Evolutionary conservation across 768 basidiomycete species (phyloP), one percentile per base, ranked within the genome.

Genomic region (Coprinopsis marcescibilis): DNA sequence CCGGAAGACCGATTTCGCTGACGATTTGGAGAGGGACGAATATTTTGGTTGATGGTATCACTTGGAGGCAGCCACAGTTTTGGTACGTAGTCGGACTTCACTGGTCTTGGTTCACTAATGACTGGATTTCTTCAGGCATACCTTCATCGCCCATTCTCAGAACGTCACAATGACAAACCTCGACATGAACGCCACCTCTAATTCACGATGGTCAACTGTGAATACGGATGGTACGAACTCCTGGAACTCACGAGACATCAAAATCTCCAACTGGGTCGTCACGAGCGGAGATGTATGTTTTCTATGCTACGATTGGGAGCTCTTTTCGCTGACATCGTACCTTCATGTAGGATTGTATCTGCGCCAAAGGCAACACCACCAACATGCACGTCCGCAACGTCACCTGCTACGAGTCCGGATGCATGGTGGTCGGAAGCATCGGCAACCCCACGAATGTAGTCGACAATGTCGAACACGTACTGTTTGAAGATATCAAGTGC

Each of bases 121-220:
- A 20, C 19, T 30, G 23, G 21, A 27, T 29, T 10, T 11, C 17
- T 19, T 6, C 37, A 49, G 48, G 48, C 39, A 49, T 23, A 49
- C 48, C 13, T 49, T 49, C 33, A 41, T 49, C 21, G 48, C 48
- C 8, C 27, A 49, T 30, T 49, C 48, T 10, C 25, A 42, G 10
- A 49, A 49, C 26, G 41, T 49, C 3, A 43, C 40, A n/a, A 49
- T 49, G 48, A 43, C 48, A 15, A 49, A 49, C 33, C 48, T 49
- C 32, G 48, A 49, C 37, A 49, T 49, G 48, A 43, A 39, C 13
- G 48, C 48, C 32, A 49, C 24, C n/a, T 43, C 40, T 37, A 23
- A 29, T 15, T 35, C 48, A 24, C 40, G 36, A 21, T 49, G 48
- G 48, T 41, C 48, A 15, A 49, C 48, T 6, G 48, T 49, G 15